Evolutionary conservation across 495 filamentous ascomycete genomes (phyloP).

Genomic region (Penicilliopsis zonata): DNA sequence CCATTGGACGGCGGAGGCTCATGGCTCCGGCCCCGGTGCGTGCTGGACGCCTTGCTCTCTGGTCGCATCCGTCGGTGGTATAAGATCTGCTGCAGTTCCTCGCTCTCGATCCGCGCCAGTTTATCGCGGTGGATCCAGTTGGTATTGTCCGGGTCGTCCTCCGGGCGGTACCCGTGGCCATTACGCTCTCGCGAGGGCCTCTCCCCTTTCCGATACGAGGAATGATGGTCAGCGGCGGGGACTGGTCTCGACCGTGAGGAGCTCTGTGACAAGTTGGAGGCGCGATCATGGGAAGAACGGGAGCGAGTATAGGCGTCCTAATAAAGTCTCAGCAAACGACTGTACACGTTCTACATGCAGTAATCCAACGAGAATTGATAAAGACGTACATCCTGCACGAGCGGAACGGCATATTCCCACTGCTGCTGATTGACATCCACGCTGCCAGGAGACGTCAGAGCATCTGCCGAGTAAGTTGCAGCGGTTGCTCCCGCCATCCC

Average conservation of each 20-base stretch:
- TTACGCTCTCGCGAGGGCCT: constrained; percentile 1
- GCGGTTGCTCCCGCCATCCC: constrained; percentile 36
- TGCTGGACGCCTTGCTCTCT: constrained; percentile 50
- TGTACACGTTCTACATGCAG: no score
- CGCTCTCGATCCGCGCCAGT: constrained; percentile 81
- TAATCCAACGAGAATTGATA: not conserved
- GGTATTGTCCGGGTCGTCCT: constrained; percentile 24
- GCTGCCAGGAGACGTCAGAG: constrained; percentile 22
- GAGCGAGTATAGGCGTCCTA: no score
- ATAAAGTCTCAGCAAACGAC: no score
- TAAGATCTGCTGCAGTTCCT: constrained; percentile 75
- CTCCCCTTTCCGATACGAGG: constrained; percentile 8
- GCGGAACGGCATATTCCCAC: constrained; percentile 38
- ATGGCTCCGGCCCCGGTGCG: constrained; percentile 39
- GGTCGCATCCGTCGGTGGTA: constrained; percentile 46
- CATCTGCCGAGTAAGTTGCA: constrained; percentile 27
- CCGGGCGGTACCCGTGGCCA: constrained; percentile 3
- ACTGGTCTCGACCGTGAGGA: constrained; percentile 24
- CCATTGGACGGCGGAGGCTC: constrained; percentile 31
- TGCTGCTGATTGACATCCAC: constrained; percentile 20
- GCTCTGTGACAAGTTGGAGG: constrained; percentile 28
- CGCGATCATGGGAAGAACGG: constrained; percentile 15
- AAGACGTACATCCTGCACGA: constrained; percentile 26
- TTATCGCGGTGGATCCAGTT: constrained; percentile 97
- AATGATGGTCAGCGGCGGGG: constrained; percentile 6